These are phyloP conservation scores for Anisodus acutangulus DNA, from an alignment of 257 asterid genomes.

Conservation along the genomic window DNA sequence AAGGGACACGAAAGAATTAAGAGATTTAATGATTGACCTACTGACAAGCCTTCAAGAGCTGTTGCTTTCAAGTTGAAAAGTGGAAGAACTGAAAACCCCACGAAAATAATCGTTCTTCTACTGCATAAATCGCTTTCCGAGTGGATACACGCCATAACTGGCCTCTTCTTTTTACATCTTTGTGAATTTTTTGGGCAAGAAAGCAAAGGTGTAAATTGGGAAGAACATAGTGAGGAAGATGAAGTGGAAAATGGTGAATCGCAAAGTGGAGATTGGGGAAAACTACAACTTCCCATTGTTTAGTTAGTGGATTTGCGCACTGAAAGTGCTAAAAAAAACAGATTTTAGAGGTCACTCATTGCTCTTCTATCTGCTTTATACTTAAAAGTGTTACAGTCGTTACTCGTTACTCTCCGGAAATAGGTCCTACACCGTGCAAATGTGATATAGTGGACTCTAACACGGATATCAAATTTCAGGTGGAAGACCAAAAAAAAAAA, in stretches of 20 bases:
- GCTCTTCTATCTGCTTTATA: slow-evolving; percentile 8
- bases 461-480: no score
- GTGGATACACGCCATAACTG: slow-evolving; percentile 40
- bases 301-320: slow-evolving; percentile 33
- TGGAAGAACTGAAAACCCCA: slow-evolving; percentile 68
- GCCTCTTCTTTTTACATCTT: slow-evolving; percentile 37
- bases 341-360: slow-evolving; percentile 25
- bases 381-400: neutral
- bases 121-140: slow-evolving; percentile 39
- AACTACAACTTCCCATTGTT: slow-evolving; percentile 44
- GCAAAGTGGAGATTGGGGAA: slow-evolving; percentile 44
- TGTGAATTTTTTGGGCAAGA: slow-evolving; percentile 42
- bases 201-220: slow-evolving; percentile 41
- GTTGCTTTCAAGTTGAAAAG: slow-evolving; percentile 49
- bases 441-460: no score
- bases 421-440: no score
- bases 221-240: slow-evolving; percentile 44
- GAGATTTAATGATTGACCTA: neutral
- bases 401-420: no score
- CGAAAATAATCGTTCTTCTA: slow-evolving; percentile 57
- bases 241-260: slow-evolving; percentile 42
- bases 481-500: no score
- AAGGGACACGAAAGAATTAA: no score
- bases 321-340: slow-evolving; percentile 25
- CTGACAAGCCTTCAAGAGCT: slow-evolving; percentile 32